Evolutionary conservation across 108 stramenopile species (phyloP), one percentile per base, ranked within the genome.

Genomic region (Phaeodactylum tricornutum): DNA sequence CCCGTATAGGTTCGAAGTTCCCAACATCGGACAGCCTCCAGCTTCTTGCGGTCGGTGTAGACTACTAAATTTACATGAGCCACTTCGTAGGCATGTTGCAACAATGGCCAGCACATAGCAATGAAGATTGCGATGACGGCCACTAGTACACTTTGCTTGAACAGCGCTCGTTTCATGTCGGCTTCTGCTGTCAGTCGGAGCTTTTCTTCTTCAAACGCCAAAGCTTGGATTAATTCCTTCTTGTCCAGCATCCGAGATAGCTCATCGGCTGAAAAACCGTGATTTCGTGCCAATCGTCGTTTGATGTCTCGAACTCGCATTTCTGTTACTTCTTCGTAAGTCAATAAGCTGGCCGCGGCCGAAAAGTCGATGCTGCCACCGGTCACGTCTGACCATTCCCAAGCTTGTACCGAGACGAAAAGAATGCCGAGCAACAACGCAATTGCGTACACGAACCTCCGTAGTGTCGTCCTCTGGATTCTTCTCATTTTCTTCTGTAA

Each of bases 231-330:
- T 39, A 92, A 52, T 24, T 87, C 90, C 41, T 77, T 75, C 75
- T 92, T 92, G 50, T 92, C 85, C 27, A 92, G 66, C 81, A 92
- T 86, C 44, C 73, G 59, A 6, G 52, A 75, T 39, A 92, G 25
- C 71, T 92, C 90, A 42, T 85, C 83, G 8, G 85, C 78, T 19
- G 69, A 66, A 53, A 69, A 79, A 3, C 77, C 90, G 42, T 92
- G 90, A n/a, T 53, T 52, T 36, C 85, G 74, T 3, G 77, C 56
- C 19, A 92, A 46, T 17, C 83, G 67, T 37, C 83, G 59, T 58
- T 83, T 87, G 48, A 92, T 77, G 29, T 87, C 83, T 9, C 90
- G 67, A 0, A 72, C 90, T 25, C 83, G 71, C 73, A 92, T 72
- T 12, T 73, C 64, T 6, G 70, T 69, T 43, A 92, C 72, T 53